Base-by-base conservation (phyloP, 208 protist species). In the Vickermania ingenoplastis region DNA sequence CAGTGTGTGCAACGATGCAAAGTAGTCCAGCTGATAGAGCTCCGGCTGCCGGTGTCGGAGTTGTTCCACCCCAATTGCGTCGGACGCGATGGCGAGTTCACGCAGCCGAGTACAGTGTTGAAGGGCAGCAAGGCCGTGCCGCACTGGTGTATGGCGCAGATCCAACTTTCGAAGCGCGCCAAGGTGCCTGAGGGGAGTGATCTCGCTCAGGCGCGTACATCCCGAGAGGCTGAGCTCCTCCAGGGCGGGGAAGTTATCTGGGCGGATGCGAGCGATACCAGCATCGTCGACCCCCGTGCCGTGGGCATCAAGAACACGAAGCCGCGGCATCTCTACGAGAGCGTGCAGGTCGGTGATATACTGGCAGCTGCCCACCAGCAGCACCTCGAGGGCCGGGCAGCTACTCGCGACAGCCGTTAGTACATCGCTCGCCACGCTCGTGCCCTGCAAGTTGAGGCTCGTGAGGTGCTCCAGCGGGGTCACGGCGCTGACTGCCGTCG, bases 151-250 rank as follows among this genome's bases (percentile, higher is more conserved):
- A 21, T 54, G 21, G n/a, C 50, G 50, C 23, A 54, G 50, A 25
- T 54, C 50, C 7, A 54, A 7, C 21, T 26, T 17, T 25, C 50
- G 50, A 54, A 54, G 50, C 21, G 21, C 24, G 50, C 21, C 23
- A 21, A 54, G 13, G 7, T 26, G 50, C 5, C 11, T 25, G 50
- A 54, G 50, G 23, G n/a, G 21, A 21, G 50, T 54, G n/a, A 54
- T 21, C 21, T 54, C 50, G 23, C 21, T 54, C 21, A 54, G 50
- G 24, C 13, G 23, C 11, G 13, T 17, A 21, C 50, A 54, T 13
- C 50, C 50, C 5, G 50, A 13, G 50, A 54, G 50, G 23, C 24
- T 54, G n/a, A 54, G 50, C 21, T 54, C 50, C 50, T 54, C 21
- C 50, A 54, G 23, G 5, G 50, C 50, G n/a, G 5, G 13, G 50